Conservation (phyloP, 345 rosid genomes). For the Brassica incana region DNA sequence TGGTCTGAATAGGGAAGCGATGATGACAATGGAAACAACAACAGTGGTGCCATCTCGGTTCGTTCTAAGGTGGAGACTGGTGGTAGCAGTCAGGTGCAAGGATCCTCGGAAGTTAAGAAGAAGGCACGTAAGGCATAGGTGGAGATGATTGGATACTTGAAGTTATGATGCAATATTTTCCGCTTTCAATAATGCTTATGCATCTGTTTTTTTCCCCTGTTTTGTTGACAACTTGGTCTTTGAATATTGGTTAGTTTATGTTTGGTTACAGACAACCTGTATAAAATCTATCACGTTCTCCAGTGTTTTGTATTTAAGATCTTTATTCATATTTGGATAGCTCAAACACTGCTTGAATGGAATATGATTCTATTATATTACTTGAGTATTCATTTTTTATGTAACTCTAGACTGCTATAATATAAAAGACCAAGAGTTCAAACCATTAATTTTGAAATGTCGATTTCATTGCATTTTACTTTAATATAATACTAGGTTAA, state of each 20-base stretch:
- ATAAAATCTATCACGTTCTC: neutral
- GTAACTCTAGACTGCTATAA: too few relatives aligned
- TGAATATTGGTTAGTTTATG: neutral
- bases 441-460: too few relatives aligned
- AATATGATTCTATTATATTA: neutral
- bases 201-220: neutral
- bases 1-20: neutral
- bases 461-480: too few relatives aligned
- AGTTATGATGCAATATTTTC: neutral
- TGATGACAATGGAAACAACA: neutral
- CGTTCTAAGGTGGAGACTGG: neutral
- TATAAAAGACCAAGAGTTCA: too few relatives aligned
- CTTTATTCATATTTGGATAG: neutral
- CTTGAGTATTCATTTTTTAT: neutral
- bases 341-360: neutral
- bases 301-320: neutral
- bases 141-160: neutral
- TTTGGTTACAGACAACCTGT: neutral
- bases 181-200: neutral
- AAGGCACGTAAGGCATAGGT: neutral
- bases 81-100: neutral
- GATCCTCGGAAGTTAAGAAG: neutral
- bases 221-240: neutral
- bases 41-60: neutral
- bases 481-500: too few relatives aligned